Evolutionary conservation across 192 early-diverging fungal genomes (phyloP).

Genomic region (Rhizophagus sp.): DNA sequence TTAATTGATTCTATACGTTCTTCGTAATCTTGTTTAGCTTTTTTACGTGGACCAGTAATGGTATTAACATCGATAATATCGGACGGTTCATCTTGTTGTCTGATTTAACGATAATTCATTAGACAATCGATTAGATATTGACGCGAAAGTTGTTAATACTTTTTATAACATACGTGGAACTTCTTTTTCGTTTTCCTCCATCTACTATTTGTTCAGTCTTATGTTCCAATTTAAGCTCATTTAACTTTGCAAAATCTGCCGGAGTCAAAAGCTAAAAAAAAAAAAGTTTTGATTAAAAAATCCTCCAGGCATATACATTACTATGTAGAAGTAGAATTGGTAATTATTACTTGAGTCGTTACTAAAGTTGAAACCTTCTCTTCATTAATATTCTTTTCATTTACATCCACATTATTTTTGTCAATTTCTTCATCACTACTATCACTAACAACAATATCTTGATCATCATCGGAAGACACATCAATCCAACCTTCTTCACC

Average conservation of each 20-base stretch:
- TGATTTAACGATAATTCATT: background rate
- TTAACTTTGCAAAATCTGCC: conserved; percentile 87
- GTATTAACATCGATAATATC: conserved; percentile 44
- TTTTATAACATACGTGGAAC: background rate
- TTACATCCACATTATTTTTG: conserved; percentile 33
- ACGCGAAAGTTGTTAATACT: background rate
- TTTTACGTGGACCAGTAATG: conserved; percentile 67
- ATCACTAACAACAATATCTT: conserved; percentile 33
- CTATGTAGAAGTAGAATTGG: background rate
- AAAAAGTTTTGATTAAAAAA: conserved; percentile 5
- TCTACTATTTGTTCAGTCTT: conserved; percentile 53
- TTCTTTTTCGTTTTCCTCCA: conserved; percentile 4
- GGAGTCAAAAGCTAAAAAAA: conserved; percentile 73
- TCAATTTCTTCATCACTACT: conserved; percentile 39
- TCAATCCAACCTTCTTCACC: conserved; percentile 38
- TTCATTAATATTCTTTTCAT: conserved; percentile 47
- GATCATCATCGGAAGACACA: conserved; percentile 35
- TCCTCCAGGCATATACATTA: background rate
- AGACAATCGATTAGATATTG: background rate
- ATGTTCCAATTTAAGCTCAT: conserved; percentile 68
- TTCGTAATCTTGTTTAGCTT: conserved; percentile 89
- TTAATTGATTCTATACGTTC: conserved; percentile 86
- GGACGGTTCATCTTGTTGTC: conserved; percentile 1
- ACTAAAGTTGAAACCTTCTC: conserved; percentile 40
- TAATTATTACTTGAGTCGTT: background rate